Conservation (phyloP, 2,329 filamentous ascomycete genomes). For the Didymella glomerata region DNA sequence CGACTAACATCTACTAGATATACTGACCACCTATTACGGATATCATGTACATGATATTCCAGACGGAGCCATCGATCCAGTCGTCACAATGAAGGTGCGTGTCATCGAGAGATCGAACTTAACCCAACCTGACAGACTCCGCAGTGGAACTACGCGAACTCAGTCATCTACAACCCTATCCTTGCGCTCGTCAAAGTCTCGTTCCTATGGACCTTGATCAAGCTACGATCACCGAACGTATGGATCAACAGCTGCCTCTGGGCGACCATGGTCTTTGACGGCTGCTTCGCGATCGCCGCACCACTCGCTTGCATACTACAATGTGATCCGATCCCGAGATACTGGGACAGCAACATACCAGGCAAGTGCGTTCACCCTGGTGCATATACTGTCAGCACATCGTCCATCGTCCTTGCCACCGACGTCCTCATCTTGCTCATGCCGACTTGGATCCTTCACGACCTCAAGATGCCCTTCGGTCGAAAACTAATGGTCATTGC, state of each 20-base stretch:
- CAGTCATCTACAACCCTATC: conserved; percentile 33
- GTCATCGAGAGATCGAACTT: background rate
- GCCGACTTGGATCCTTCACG: conserved; percentile 34
- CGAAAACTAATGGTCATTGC: conserved; percentile 29
- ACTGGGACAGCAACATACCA: conserved; percentile 38
- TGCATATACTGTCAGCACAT: conserved; percentile 26
- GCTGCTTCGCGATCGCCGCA: conserved; percentile 25
- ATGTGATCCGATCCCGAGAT: conserved; percentile 39
- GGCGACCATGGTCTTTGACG: conserved; percentile 26
- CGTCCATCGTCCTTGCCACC: conserved; percentile 27
- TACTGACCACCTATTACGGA: background rate
- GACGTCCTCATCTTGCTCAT: conserved; percentile 32
- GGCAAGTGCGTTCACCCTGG: conserved; percentile 23
- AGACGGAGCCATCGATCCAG: background rate
- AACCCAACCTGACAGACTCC: background rate
- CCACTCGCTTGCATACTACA: conserved; percentile 36
- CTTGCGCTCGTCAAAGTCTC: conserved; percentile 31
- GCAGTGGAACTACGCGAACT: conserved; percentile 29
- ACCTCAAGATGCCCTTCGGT: conserved; percentile 29
- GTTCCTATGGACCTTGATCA: conserved; percentile 31
- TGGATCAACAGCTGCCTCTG: conserved; percentile 29
- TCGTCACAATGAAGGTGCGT: background rate
- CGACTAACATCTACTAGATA: background rate
- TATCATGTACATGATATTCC: background rate
- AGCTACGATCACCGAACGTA: conserved; percentile 28